These are phyloP conservation scores for Spirogloea muscicola DNA, from an alignment of 139 green algal species.

Conservation along the genomic window DNA sequence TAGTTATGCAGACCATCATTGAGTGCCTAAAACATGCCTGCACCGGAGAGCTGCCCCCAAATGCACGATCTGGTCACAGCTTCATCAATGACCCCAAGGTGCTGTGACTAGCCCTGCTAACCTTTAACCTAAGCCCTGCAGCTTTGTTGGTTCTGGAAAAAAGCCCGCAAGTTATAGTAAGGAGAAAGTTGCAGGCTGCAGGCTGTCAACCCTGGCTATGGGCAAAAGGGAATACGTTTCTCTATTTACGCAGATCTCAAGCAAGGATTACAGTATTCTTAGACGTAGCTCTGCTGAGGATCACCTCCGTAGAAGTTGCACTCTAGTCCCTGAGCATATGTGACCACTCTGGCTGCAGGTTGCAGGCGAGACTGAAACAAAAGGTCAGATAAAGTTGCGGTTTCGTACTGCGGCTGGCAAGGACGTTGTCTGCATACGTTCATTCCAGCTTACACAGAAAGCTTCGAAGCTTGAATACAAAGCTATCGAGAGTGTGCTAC, in stretches of 20 bases:
- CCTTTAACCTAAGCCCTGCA: background rate
- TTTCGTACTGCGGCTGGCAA: slow-evolving; percentile 64
- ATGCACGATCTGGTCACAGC: background rate
- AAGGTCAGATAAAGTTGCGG: slow-evolving; percentile 93
- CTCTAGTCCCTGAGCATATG: background rate
- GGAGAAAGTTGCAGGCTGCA: background rate
- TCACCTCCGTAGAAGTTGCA: background rate
- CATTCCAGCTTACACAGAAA: slow-evolving; percentile 72
- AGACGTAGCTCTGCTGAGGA: background rate
- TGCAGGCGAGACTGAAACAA: slow-evolving; percentile 85
- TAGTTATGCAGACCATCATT: background rate
- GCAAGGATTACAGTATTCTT: background rate
- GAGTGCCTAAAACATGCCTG: background rate
- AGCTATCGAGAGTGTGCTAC: slow-evolving; percentile 37
- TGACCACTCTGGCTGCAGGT: slow-evolving; percentile 31
- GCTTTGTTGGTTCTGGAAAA: slow-evolving; percentile 1
- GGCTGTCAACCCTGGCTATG: background rate
- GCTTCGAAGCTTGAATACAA: slow-evolving; percentile 52
- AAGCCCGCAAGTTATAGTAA: background rate
- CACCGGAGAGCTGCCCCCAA: background rate
- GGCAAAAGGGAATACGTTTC: background rate
- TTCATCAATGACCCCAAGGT: background rate
- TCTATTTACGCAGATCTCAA: background rate
- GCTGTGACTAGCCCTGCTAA: background rate
- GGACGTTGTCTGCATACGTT: slow-evolving; percentile 75